Evolutionary conservation across 2,329 filamentous ascomycete species (phyloP).

Genomic region (Plectosphaerella sp.): DNA sequence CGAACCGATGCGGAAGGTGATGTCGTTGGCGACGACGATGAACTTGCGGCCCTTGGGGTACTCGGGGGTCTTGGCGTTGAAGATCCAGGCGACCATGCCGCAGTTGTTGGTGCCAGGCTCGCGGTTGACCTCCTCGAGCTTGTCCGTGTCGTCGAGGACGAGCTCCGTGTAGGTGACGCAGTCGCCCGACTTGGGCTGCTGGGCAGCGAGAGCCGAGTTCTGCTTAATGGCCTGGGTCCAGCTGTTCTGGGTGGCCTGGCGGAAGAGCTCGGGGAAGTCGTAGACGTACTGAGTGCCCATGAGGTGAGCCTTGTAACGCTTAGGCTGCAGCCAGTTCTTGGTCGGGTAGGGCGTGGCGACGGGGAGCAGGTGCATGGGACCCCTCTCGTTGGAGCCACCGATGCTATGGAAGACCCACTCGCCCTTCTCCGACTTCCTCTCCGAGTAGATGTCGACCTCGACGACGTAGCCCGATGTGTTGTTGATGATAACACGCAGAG

Average conservation of each 20-base stretch:
- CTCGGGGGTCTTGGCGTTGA: conserved; percentile 91
- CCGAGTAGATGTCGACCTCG: conserved; percentile 94
- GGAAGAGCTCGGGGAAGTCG: conserved; percentile 98
- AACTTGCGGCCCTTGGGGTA: conserved; percentile 91
- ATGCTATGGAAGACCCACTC: conserved; percentile 99
- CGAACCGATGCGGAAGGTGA: conserved; percentile 97
- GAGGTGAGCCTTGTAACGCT: conserved; percentile 97
- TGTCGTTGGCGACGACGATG: conserved; percentile 97
- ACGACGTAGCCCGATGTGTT: conserved; percentile 99
- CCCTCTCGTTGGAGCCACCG: conserved; percentile 90
- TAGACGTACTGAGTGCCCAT: conserved; percentile 99
- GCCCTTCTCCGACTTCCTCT: conserved; percentile 96
- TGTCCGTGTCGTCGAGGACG: conserved; percentile 90
- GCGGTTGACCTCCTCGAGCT: conserved; percentile 85
- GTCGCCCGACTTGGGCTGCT: conserved; percentile 80
- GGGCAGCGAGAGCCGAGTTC: conserved; percentile 69
- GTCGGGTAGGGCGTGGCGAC: conserved; percentile 92
- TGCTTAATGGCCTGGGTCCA: conserved; percentile 75
- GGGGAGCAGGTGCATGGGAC: conserved; percentile 87
- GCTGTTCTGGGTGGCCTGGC: conserved; percentile 93
- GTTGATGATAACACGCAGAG: conserved; percentile 91
- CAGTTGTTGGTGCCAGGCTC: conserved; percentile 93
- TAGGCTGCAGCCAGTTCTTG: conserved; percentile 97
- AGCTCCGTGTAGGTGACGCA: conserved; percentile 94
- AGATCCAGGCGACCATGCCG: conserved; percentile 98